Conservation (phyloP, 2,329 filamentous ascomycete genomes). For the Diplocarpon mali region DNA sequence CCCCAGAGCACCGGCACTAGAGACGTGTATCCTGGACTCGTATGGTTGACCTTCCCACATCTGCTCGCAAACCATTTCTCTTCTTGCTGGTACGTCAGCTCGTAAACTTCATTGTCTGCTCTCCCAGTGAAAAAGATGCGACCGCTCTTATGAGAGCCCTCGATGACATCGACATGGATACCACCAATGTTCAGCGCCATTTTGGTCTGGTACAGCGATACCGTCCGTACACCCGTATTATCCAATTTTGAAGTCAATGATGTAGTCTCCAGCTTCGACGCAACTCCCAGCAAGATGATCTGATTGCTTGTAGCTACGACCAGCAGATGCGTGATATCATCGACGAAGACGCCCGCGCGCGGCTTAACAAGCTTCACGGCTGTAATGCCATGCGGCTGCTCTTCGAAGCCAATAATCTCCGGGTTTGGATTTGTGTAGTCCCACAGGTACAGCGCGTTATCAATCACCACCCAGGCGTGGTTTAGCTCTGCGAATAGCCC, state of each 20-base stretch:
- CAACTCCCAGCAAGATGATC: conserved; percentile 78
- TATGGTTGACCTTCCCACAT: conserved; percentile 84
- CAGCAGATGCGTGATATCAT: conserved; percentile 74
- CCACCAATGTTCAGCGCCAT: conserved; percentile 72
- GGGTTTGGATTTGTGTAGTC: conserved; percentile 92
- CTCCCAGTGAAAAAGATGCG: conserved; percentile 87
- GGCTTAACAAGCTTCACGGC: conserved; percentile 82
- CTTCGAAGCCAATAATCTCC: conserved; percentile 84
- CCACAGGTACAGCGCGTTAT: conserved; percentile 95
- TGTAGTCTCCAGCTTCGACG: conserved; percentile 51
- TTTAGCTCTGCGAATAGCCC: conserved; percentile 90
- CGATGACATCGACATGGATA: conserved; percentile 65
- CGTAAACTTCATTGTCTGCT: conserved; percentile 77
- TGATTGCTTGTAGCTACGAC: conserved; percentile 81
- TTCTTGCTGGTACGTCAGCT: conserved; percentile 92
- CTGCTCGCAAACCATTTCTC: conserved; percentile 92
- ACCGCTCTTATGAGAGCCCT: conserved; percentile 65
- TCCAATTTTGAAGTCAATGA: conserved; percentile 52
- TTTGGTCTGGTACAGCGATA: conserved; percentile 78
- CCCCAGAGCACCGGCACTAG: conserved; percentile 47
- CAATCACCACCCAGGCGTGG: conserved; percentile 91
- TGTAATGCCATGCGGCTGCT: conserved; percentile 77
- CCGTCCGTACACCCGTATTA: conserved; percentile 57
- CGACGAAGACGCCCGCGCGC: conserved; percentile 76
- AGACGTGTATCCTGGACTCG: conserved; percentile 58